Evolutionary conservation across 495 filamentous ascomycete species (phyloP).

Genomic region (Tuber aestivum): DNA sequence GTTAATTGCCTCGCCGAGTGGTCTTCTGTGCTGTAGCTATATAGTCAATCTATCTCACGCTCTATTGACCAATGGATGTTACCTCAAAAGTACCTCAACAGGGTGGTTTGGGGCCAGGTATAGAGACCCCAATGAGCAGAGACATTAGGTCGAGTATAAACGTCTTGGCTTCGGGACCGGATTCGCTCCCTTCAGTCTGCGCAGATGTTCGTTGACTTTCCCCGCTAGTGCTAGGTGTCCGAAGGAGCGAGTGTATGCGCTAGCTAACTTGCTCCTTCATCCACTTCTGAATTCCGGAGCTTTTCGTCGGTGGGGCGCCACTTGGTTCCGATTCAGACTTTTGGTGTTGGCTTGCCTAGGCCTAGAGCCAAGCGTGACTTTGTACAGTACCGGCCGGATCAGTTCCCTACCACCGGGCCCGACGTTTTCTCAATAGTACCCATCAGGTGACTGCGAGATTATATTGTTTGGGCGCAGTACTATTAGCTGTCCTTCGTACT

Average conservation of each 20-base stretch:
- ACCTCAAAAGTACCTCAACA: background rate
- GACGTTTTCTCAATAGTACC: background rate
- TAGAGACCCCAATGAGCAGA: background rate
- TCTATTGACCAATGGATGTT: background rate
- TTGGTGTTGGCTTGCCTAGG: background rate
- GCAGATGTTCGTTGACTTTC: background rate
- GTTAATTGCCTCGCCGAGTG: constrained; percentile 3
- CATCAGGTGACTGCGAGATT: background rate
- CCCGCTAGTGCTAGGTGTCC: background rate
- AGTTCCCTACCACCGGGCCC: background rate
- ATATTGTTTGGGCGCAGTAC: background rate
- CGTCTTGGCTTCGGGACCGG: background rate
- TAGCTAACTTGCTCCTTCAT: background rate
- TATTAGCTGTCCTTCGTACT: background rate
- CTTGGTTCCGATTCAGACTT: background rate
- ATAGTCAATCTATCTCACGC: background rate
- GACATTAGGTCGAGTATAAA: background rate
- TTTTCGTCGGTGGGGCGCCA: background rate
- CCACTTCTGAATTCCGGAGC: background rate
- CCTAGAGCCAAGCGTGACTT: constrained; percentile 1
- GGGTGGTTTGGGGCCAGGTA: background rate
- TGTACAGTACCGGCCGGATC: background rate
- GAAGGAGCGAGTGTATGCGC: background rate
- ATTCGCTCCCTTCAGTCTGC: background rate
- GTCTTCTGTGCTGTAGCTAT: background rate